Conservation (phyloP, 176 grass and related monocot species). For the Carex parvula region DNA sequence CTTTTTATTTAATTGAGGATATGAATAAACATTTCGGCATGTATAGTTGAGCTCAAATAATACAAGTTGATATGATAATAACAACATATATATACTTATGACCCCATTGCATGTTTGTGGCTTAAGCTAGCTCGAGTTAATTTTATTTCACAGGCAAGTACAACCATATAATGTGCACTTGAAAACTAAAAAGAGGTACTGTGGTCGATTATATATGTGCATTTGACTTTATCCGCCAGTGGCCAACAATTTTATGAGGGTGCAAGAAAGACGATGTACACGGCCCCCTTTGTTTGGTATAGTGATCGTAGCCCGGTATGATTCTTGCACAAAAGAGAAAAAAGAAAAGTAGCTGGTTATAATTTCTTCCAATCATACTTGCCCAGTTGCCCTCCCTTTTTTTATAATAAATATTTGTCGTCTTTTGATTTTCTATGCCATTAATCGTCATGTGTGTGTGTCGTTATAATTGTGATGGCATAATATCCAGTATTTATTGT, state of each 20-base stretch:
- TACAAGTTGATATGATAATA: not conserved
- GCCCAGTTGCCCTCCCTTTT: not conserved
- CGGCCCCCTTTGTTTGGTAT: not conserved
- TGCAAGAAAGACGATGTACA: not conserved
- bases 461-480: not conserved
- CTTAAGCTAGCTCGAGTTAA: not conserved
- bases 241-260: conserved; percentile 8
- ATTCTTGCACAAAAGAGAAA: not conserved
- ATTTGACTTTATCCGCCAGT: conserved; percentile 3
- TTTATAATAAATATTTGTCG: not conserved
- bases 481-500: too few species aligned
- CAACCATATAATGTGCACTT: not conserved
- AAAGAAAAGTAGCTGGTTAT: not conserved
- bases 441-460: too few species aligned
- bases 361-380: conserved; percentile 6
- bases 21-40: not conserved
- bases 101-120: not conserved
- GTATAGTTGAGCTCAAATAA: not conserved
- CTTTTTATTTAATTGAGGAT: too few species aligned
- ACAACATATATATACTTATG: not conserved
- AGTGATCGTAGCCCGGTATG: not conserved
- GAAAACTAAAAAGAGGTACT: not conserved
- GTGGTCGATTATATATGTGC: not conserved
- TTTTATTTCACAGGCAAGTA: not conserved
- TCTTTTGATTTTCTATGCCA: not conserved